Base-by-base conservation (phyloP, 441 rosid genomes). In the Erysimum pusillum region DNA sequence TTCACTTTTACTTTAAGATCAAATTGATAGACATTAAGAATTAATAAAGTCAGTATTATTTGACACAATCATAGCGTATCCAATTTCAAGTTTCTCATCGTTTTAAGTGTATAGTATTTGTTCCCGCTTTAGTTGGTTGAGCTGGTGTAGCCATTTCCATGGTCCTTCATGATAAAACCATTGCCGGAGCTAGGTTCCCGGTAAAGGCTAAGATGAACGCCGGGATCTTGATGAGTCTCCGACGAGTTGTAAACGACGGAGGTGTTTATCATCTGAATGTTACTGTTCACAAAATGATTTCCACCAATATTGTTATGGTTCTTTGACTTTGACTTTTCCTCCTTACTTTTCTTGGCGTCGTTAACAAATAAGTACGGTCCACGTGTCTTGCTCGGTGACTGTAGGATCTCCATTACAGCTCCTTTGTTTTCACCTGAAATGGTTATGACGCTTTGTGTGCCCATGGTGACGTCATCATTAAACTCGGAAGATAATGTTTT, bases 361-460 rank as follows among this genome's bases (percentile, higher is more conserved):
- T 51, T 51, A 51, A 5, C 20, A 20, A 51, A 9, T 4, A 10
- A 51, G 25, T 9, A 9, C 6, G 56, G 56, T 51, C 14, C 68
- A 51, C 4, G 25, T 73, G 70, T 42, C 63, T 53, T 58, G 31
- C 80, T 76, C 63, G 87, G 73, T 8, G 70, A 44, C 31, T 49
- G 78, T 62, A 79, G 45, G 13, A 94, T 74, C 76, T 89, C 92
- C 97, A 94, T 91, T 18, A 73, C 51, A 36, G 97, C 98, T 9
- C 97, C 98, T 80, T 80, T 89, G 87, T 94, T 94, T 39, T 88
- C 92, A 7, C 95, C 95, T 10, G 97, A 88, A 60, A 94, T 81
- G 42, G 91, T 88, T 54, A 94, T 84, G 31, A 89, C 77, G 70
- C 81, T 5, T 74, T 56, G 83, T 80, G 78, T 64, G 20, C 82